Evolutionary conservation across 2,329 filamentous ascomycete species (phyloP).

Genomic region (Microsporum canis): DNA sequence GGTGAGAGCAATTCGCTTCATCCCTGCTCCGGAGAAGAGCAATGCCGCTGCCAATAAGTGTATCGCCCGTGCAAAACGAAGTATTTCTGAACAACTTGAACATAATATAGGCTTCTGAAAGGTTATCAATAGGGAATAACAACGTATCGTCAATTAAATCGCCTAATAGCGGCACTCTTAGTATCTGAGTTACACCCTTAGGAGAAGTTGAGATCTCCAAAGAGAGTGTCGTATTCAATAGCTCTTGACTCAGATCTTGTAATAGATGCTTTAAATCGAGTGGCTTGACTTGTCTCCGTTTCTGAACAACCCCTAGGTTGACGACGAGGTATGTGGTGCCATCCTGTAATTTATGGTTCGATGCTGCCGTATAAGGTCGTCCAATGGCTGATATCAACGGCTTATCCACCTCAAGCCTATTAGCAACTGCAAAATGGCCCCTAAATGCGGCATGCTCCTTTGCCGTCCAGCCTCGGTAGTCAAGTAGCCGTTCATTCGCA

Average conservation of each 20-base stretch:
- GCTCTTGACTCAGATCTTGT: not conserved
- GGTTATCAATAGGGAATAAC: constrained; percentile 15
- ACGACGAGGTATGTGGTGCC: constrained; percentile 11
- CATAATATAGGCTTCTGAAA: constrained; percentile 10
- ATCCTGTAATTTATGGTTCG: not conserved
- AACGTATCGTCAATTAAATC: constrained; percentile 17
- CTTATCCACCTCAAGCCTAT: constrained; percentile 8
- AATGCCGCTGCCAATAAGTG: constrained; percentile 21
- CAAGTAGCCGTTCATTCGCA: constrained; percentile 16
- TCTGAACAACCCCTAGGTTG: constrained; percentile 16
- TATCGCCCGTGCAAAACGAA: constrained; percentile 10
- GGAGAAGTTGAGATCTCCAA: constrained; percentile 11
- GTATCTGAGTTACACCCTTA: not conserved
- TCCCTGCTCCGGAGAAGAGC: constrained; percentile 19
- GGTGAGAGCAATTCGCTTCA: constrained; percentile 18
- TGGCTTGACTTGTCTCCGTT: constrained; percentile 7
- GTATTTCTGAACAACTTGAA: constrained; percentile 12
- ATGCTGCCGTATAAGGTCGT: not conserved
- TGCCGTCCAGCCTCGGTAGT: constrained; percentile 26
- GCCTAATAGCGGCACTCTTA: constrained; percentile 20
- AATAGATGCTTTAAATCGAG: constrained; percentile 6
- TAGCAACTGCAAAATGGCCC: constrained; percentile 23
- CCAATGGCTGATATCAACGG: not conserved
- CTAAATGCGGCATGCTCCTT: constrained; percentile 27
- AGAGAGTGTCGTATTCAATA: constrained; percentile 4